A percentile compares a stretch with the other conserved stretches of the same genome.
Conservation (phyloP, 768 basidiomycete species). For the Macrocybe gigantea region DNA sequence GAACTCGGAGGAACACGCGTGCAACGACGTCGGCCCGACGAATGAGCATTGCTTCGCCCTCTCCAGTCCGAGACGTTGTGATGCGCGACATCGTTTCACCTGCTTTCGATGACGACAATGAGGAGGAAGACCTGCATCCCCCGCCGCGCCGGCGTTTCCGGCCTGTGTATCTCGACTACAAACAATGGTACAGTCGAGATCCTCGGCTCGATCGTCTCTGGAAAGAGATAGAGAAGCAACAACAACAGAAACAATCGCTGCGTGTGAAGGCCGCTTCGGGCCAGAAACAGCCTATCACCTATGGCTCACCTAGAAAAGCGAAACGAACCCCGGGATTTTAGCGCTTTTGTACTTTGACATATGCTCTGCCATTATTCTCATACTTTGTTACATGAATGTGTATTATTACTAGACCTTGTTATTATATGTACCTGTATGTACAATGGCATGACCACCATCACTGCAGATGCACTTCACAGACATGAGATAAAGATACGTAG, state of each 20-base stretch:
- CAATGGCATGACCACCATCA: not conserved
- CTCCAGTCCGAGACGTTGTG: conserved; percentile 1
- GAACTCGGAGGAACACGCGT: too few species aligned
- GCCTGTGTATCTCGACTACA: conserved; percentile 43
- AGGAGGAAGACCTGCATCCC: conserved; percentile 12
- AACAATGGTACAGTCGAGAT: conserved; percentile 41
- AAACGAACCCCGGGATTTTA: too few species aligned
- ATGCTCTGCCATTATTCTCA: too few species aligned
- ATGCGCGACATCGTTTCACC: conserved; percentile 7
- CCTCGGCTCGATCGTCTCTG: conserved; percentile 26
- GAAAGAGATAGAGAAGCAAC: conserved; percentile 18
- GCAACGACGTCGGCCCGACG: too few species aligned
- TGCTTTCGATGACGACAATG: conserved; percentile 11
- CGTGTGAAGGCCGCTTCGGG: too few species aligned
- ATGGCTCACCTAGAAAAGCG: too few species aligned
- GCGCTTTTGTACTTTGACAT: too few species aligned
- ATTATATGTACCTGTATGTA: not conserved
- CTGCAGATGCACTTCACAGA: too few species aligned
- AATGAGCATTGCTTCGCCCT: conserved; percentile 1
- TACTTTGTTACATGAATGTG: too few species aligned
- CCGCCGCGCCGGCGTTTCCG: conserved; percentile 34
- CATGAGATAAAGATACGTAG: too few species aligned
- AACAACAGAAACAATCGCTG: too few species aligned
- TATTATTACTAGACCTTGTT: not conserved
- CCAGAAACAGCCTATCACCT: too few species aligned